A percentile compares a stretch with the other conserved stretches of the same genome.
These are phyloP conservation scores for Nepenthes gracilis DNA, from an alignment of 148 eudicot species.

Conservation along the genomic window DNA sequence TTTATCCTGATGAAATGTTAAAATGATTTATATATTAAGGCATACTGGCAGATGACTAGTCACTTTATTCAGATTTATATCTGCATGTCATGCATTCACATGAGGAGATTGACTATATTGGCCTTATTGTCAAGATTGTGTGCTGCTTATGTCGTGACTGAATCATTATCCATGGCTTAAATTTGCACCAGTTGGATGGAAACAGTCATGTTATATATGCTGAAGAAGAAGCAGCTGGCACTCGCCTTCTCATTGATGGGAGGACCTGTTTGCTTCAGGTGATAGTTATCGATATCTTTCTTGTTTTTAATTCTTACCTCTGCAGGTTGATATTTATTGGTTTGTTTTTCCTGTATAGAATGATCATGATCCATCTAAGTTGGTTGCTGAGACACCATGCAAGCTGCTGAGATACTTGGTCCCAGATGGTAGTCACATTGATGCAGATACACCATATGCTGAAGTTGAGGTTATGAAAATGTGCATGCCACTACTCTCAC, in stretches of 20 bases:
- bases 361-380: slow-evolving; percentile 98
- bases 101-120: too few species aligned
- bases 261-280: slow-evolving; percentile 99
- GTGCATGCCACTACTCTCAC: slow-evolving; percentile 99
- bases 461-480: slow-evolving; percentile 99
- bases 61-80: too few species aligned
- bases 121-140: too few species aligned
- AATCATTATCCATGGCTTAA: slow-evolving; percentile 7
- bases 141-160: neutral
- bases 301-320: slow-evolving; percentile 6
- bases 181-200: slow-evolving; percentile 70
- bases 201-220: slow-evolving; percentile 98
- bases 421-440: slow-evolving; percentile 79
- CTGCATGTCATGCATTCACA: too few species aligned
- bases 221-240: slow-evolving; percentile 99
- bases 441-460: slow-evolving; percentile 93
- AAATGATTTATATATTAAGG: too few species aligned
- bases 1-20: too few species aligned
- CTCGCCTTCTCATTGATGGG: slow-evolving; percentile 99
- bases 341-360: slow-evolving; percentile 36
- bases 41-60: too few species aligned
- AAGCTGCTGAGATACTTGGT: slow-evolving; percentile 84
- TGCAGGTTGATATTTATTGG: slow-evolving; percentile 7
- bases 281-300: neutral
- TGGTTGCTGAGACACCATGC: slow-evolving; percentile 98